Evolutionary conservation across 106 monocot species (phyloP).

Genomic region (Xerophyta viscosa): DNA sequence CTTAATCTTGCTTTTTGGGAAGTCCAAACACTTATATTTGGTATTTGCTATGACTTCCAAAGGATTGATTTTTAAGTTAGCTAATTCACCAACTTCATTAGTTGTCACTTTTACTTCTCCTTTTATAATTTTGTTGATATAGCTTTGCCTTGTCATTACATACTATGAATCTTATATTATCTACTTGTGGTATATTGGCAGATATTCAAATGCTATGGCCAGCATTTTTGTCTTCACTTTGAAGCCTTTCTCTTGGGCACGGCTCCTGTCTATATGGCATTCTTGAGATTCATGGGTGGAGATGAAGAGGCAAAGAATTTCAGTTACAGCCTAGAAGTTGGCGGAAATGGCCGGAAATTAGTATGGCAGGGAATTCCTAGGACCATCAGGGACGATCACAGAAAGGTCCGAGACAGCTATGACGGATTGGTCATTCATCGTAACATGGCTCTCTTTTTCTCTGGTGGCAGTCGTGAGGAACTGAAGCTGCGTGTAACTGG

Average conservation of each 20-base stretch:
- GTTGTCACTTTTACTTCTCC: too few species aligned
- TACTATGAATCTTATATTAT: neutral
- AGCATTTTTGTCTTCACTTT: constrained; percentile 3
- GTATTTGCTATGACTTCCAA: too few species aligned
- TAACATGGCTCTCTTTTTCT: constrained; percentile 4
- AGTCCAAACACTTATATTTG: too few species aligned
- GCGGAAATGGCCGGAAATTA: constrained; percentile 4
- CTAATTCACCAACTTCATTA: too few species aligned
- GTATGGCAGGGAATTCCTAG: neutral
- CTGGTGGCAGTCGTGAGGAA: constrained; percentile 1
- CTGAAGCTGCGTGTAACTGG: constrained; percentile 2
- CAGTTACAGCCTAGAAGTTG: constrained; percentile 3
- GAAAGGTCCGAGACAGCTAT: constrained; percentile 1
- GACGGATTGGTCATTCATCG: constrained; percentile 2
- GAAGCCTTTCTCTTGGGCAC: neutral
- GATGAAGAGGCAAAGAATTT: constrained; percentile 3
- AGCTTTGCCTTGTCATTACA: too few species aligned
- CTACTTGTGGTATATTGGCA: neutral
- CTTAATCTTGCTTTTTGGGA: too few species aligned
- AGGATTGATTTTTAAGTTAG: too few species aligned
- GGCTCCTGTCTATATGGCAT: constrained; percentile 6
- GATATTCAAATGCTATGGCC: neutral
- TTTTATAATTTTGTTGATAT: too few species aligned
- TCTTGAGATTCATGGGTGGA: constrained; percentile 4
- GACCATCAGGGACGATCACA: constrained; percentile 5